Base-by-base conservation (phyloP, 441 rosid genomes). In the Pelargonium fulgidum region DNA sequence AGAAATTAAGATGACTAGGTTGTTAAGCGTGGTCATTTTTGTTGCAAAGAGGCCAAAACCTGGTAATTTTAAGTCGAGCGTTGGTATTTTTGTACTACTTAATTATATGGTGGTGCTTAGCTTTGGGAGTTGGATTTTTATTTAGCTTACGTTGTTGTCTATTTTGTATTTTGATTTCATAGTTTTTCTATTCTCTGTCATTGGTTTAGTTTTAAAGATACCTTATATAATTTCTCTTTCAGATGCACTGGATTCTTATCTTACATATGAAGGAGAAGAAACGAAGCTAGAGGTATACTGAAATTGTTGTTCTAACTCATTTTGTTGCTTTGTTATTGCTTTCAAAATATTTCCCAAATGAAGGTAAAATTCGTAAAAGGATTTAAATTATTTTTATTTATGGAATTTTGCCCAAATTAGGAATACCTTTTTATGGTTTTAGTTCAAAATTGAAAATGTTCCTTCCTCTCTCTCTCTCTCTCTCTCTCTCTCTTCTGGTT, bases 171-270 rank as follows among this genome's bases (percentile, higher is more conserved):
- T 33, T 8, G 29, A 58, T 17, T 24, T 11, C 62, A 7, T 58
- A 26, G 9, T 26, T 58, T 58, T 58, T 58, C 24, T 58, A 58
- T 58, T 58, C 10, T 20, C 22, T 58, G 19, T 8, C 29, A 10
- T 58, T 19, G 62, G 20, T 7, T 26, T 58, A 58, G 24, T 58
- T 3, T 13, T 58, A 58, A 58, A 58, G 29, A 58, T 58, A 17
- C 29, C 62, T 58, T 58, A 13, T 9, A 7, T 58, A 24, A 10
- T 58, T 58, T 33, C 17, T 58, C 62, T 58, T 58, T 58, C 62
- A 58, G 62, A 58, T 58, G 24, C 62, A 58, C 62, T 58, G 62
- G 62, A 20, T 58, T 58, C 62, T 58, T 58, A 58, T 58, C 62
- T 58, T 58, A 58, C 62, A 9, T 58, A 19, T 58, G 62, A 58